phyloP scores from a whole-genome alignment of 1,284 basidiomycete genomes.

The Xerocomus nothofagi region DNA sequence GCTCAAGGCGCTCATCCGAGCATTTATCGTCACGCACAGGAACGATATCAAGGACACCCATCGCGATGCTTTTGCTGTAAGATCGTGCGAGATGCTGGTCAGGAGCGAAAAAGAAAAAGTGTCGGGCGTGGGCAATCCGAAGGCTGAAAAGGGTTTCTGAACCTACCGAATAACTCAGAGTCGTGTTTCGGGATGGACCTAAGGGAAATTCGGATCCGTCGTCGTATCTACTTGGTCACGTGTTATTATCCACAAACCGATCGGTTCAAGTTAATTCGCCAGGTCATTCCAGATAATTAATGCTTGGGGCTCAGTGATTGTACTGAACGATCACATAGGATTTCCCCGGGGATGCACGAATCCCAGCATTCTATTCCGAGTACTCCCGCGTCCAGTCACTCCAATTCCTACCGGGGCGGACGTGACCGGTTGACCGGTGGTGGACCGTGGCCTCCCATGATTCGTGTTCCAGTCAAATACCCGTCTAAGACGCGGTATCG shows the following conservation, averaged over 20 bases:
- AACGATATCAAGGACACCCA: constrained; percentile 61
- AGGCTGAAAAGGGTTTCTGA: constrained; percentile 5
- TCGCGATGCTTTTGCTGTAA: constrained; percentile 20
- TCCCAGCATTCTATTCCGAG: constrained; percentile 21
- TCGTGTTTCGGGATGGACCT: not conserved
- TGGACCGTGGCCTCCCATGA: not conserved
- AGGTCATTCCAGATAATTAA: not conserved
- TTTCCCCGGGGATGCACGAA: not conserved
- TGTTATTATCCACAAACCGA: constrained; percentile 2
- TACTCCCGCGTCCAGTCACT: constrained; percentile 32
- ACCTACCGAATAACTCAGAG: constrained; percentile 15
- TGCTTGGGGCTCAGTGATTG: too few relatives aligned
- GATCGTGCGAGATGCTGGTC: constrained; percentile 16
- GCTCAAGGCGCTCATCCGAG: constrained; percentile 5
- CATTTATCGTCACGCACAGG: constrained; percentile 45
- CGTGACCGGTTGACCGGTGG: constrained; percentile 2
- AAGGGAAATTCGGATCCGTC: constrained; percentile 5
- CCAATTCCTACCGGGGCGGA: constrained; percentile 35
- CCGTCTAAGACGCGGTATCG: not conserved
- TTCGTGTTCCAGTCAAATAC: not conserved
- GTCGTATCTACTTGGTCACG: constrained; percentile 17
- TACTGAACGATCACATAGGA: not conserved
- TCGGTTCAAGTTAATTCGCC: too few relatives aligned
- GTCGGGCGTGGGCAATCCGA: not conserved
- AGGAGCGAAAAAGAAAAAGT: not conserved